Conservation (phyloP, 2,329 filamentous ascomycete species). For the Fusarium pininemorale region DNA sequence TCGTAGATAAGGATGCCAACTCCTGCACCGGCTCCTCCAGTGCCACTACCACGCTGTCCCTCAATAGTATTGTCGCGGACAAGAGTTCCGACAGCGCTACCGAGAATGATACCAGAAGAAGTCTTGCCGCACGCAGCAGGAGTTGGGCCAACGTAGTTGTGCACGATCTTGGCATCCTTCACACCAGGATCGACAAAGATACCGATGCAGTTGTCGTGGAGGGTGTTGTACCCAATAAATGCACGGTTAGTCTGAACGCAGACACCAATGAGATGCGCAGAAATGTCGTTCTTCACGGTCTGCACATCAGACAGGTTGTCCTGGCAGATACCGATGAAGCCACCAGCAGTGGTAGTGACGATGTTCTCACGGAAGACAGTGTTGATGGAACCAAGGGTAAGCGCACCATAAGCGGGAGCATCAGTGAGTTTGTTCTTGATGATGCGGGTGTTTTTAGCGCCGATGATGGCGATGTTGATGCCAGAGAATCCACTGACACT, state of each 20-base stretch:
- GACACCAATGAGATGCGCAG: constrained; percentile 44
- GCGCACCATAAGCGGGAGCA: constrained; percentile 43
- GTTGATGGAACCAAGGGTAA: constrained; percentile 48
- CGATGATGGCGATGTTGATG: constrained; percentile 50
- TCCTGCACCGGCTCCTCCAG: constrained; percentile 28
- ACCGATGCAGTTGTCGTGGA: constrained; percentile 45
- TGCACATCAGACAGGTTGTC: constrained; percentile 45
- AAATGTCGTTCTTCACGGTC: constrained; percentile 44
- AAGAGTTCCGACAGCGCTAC: constrained; percentile 41
- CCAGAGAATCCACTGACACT: constrained; percentile 45
- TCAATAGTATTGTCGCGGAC: constrained; percentile 44
- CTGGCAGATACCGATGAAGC: constrained; percentile 48
- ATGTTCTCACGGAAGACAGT: constrained; percentile 43
- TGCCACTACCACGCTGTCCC: constrained; percentile 30
- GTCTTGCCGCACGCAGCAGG: constrained; percentile 19
- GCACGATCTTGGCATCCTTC: constrained; percentile 40
- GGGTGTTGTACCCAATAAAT: constrained; percentile 45
- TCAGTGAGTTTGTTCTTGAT: constrained; percentile 32
- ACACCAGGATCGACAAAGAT: constrained; percentile 48
- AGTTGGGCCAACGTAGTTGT: constrained; percentile 42
- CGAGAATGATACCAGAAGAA: constrained; percentile 41
- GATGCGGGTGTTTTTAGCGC: constrained; percentile 39
- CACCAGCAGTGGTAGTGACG: constrained; percentile 30
- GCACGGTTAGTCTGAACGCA: constrained; percentile 49
- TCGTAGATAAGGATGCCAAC: constrained; percentile 41